A percentile compares a stretch with the other conserved stretches of the same genome.
Evolutionary conservation across 1,284 basidiomycete species (phyloP).

Genomic region (Boletus semigastroideus): DNA sequence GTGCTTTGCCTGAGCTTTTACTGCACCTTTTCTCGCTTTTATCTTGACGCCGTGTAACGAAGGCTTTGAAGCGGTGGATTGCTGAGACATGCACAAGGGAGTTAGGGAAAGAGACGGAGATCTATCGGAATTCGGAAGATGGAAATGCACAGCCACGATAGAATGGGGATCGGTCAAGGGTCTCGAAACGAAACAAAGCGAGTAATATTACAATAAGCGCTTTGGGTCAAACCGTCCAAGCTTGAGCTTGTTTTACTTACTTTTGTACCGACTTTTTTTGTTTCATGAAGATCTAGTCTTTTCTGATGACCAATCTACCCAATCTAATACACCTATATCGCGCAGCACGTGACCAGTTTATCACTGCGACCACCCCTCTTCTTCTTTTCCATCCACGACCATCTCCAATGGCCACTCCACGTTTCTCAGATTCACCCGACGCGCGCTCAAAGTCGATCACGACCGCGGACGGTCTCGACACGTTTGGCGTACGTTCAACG

Average conservation of each 20-base stretch:
- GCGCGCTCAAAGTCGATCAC: conserved; percentile 78
- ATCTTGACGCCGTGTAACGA: conserved; percentile 86
- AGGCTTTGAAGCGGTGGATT: conserved; percentile 77
- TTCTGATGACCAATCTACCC: not conserved
- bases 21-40: conserved; percentile 84
- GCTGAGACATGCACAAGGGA: conserved; percentile 81
- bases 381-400: conserved; percentile 11
- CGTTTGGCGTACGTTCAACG: conserved; percentile 62
- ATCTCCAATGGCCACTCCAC: conserved; percentile 24
- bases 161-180: not conserved
- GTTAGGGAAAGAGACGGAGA: conserved; percentile 25
- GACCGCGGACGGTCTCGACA: conserved; percentile 66
- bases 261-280: no score
- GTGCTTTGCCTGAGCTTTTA: conserved; percentile 87
- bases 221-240: no score
- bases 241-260: no score
- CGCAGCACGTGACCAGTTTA: conserved; percentile 23
- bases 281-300: no score
- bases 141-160: not conserved
- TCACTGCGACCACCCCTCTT: conserved; percentile 4
- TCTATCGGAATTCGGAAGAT: conserved; percentile 1
- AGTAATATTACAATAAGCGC: no score
- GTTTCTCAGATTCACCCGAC: conserved; percentile 45
- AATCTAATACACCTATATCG: conserved; percentile 13
- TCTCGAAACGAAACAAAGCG: no score